A percentile compares a stretch with the other conserved stretches of the same genome.
phyloP scores from a whole-genome alignment of 2,329 filamentous ascomycete species.

The Penicillium psychrosexuale region DNA sequence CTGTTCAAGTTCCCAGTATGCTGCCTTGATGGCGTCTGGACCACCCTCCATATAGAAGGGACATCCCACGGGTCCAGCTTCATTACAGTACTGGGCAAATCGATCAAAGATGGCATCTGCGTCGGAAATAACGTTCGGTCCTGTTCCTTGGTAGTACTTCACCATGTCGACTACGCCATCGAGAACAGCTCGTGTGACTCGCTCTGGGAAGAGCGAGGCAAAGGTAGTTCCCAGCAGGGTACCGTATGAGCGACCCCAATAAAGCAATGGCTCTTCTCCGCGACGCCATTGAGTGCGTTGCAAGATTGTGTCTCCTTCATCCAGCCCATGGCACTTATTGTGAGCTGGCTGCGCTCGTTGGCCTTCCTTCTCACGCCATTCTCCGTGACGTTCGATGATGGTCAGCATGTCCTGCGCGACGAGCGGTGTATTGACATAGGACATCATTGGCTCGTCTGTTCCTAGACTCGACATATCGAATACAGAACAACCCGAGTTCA shows the following conservation, averaged over 20 bases:
- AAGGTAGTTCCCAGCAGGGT: conserved; percentile 48
- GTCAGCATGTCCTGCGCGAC: conserved; percentile 38
- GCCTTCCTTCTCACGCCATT: conserved; percentile 39
- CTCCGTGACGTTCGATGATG: conserved; percentile 40
- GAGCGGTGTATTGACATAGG: conserved; percentile 35
- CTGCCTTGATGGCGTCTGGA: conserved; percentile 26
- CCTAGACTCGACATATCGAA: conserved; percentile 17
- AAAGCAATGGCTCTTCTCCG: conserved; percentile 34
- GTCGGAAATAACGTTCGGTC: conserved; percentile 29
- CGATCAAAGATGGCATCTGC: conserved; percentile 37
- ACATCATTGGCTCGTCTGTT: conserved; percentile 26
- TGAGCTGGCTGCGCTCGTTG: conserved; percentile 18
- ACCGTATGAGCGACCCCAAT: conserved; percentile 48
- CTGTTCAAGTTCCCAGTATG: conserved; percentile 25
- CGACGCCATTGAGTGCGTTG: conserved; percentile 29
- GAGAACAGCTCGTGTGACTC: conserved; percentile 31
- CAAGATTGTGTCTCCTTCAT: conserved; percentile 21
- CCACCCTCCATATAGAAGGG: conserved; percentile 31
- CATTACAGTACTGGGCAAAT: conserved; percentile 34
- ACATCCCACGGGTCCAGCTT: conserved; percentile 27
- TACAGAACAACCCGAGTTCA: conserved; percentile 32
- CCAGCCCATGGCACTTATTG: conserved; percentile 16
- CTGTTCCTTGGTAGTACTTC: conserved; percentile 32
- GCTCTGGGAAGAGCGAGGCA: conserved; percentile 46
- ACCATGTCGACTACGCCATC: conserved; percentile 39